These are phyloP conservation scores for Yamadazyma sp. DNA, from an alignment of 805 yeast species.

Conservation along the genomic window DNA sequence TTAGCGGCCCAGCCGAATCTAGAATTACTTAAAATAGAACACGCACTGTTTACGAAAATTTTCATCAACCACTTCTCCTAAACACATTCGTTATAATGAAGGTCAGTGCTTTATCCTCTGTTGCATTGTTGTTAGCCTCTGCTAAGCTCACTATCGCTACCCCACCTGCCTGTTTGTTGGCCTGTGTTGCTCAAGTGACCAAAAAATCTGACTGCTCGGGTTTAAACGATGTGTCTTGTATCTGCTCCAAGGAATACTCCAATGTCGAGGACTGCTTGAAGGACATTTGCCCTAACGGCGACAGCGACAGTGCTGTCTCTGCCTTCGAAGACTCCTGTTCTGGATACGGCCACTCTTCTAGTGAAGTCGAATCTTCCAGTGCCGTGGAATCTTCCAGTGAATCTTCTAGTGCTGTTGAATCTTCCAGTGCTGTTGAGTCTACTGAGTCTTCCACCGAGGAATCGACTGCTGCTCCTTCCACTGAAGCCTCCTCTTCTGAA, in stretches of 20 bases:
- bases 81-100: constrained; percentile 9
- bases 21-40: constrained; percentile 12
- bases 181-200: constrained; percentile 77
- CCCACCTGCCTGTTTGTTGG: constrained; percentile 90
- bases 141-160: constrained; percentile 52
- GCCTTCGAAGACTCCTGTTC: constrained; percentile 57
- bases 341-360: constrained; percentile 35
- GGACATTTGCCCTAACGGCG: constrained; percentile 65
- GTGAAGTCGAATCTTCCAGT: constrained; percentile 24
- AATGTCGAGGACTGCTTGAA: constrained; percentile 63
- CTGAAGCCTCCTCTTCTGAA: constrained; percentile 7
- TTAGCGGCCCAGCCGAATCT: no score
- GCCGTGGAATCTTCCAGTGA: constrained; percentile 15
- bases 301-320: constrained; percentile 55
- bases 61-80: constrained; percentile 6
- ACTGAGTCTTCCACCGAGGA: no score
- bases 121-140: constrained; percentile 25
- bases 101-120: constrained; percentile 8
- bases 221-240: constrained; percentile 64
- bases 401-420: constrained; percentile 9
- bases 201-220: constrained; percentile 56
- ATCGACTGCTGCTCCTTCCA: constrained; percentile 5
- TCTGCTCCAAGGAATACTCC: constrained; percentile 58
- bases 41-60: constrained; percentile 12
- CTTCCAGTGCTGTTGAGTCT: constrained; percentile 15